Evolutionary conservation across 495 filamentous ascomycete genomes (phyloP), one percentile per base, ranked within the genome.

Genomic region (Neurospora sp.): DNA sequence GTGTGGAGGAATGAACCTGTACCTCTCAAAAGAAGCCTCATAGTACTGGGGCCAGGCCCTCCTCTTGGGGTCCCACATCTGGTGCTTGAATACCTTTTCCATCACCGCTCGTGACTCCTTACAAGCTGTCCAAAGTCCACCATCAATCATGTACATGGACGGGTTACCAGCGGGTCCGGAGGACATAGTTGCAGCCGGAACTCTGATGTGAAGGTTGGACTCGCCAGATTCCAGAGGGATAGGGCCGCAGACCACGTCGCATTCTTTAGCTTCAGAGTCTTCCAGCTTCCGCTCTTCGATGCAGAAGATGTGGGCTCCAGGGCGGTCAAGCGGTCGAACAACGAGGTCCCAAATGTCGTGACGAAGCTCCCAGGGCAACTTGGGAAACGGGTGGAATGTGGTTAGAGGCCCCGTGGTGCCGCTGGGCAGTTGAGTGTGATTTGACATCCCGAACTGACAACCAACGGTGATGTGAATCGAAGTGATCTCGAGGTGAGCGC

Each of bases 111-210:
- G 44, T 27, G 70, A 71, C 5, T 71, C 70, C 14, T 61, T 71
- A 31, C 70, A 71, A 0, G 70, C 70, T 1, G 70, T 66, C 44
- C 70, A 71, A 37, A 71, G 70, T 9, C 70, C 44, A 66, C 42
- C 18, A n/a, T 71, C 70, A 0, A 71, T 61, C 20, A 61, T 46
- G 3, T 71, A 71, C 1, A 10, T 48, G 11, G 70, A 71, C 3
- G 44, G 35, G 44, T 71, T 71, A 18, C 53, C 22, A 1, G 5
- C 5, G 11, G 53, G 12, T 16, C 14, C 53, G 14, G 27, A 8
- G 0, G 27, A 61, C 3, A 27, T 16, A 16, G 53, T 16, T 31
- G 22, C 10, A 31, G 53, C 27, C 12, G 53, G 22, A 61, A 61
- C 27, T 18, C 1, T 4, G 1, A 61, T 31, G 53, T 61, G 53